A percentile compares a stretch with the other conserved stretches of the same genome.
Conservation (phyloP, 2,329 filamentous ascomycete genomes). For the Pseudogymnoascus sp. region DNA sequence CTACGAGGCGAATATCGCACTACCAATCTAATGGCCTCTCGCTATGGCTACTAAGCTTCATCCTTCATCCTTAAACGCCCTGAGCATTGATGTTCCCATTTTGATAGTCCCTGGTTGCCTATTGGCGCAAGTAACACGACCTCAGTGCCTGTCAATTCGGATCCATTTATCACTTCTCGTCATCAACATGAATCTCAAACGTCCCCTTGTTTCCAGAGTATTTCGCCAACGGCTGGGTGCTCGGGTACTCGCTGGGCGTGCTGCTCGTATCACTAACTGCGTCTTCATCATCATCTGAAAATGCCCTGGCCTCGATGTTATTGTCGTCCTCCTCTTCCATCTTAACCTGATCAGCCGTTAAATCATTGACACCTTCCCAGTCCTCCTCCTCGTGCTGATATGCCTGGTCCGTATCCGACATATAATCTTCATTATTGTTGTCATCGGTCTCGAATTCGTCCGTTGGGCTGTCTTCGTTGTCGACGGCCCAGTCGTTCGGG, state of each 20-base stretch:
- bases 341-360: conserved; percentile 27
- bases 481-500: conserved; percentile 9
- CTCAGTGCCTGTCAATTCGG: background rate
- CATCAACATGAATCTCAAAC: conserved; percentile 26
- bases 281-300: conserved; percentile 15
- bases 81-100: background rate
- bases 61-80: background rate
- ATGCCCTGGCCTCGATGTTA: conserved; percentile 19
- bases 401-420: conserved; percentile 18
- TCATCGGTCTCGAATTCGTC: conserved; percentile 23
- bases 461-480: conserved; percentile 17
- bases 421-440: conserved; percentile 23
- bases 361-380: conserved; percentile 13
- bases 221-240: conserved; percentile 33
- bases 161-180: conserved; percentile 14
- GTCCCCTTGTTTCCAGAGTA: conserved; percentile 6
- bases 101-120: background rate
- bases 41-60: background rate
- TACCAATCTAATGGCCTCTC: background rate
- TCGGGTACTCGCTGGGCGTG: conserved; percentile 50
- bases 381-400: conserved; percentile 26
- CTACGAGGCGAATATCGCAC: background rate
- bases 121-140: background rate
- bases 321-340: conserved; percentile 31
- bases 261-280: conserved; percentile 37